Evolutionary conservation across 495 filamentous ascomycete species (phyloP), one percentile per base, ranked within the genome.

Genomic region (Pseudoneurospora amorphoporcata): DNA sequence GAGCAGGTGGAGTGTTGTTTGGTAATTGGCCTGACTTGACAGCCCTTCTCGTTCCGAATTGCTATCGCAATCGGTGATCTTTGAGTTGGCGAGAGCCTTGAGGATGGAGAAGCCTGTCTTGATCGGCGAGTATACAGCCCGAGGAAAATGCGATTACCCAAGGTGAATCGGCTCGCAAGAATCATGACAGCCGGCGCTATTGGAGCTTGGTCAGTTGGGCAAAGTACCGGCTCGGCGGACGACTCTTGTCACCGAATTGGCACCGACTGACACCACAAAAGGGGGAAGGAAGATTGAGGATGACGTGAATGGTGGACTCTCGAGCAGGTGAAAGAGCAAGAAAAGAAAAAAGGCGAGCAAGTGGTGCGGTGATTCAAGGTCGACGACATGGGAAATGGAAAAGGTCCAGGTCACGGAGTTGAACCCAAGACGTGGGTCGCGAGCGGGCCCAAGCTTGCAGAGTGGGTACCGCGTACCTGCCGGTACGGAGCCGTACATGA

Each of bases 351-450:
- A n/a, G 42, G 42, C 42, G 42, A n/a, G 42, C 42, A 43, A 43
- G 17, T 10, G 8, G 43, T 47, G 45, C 9, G 23, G 45, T 53
- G 45, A 35, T 61, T 35, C 53, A 61, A 35, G 53, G 53, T 61
- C 53, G 14, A 16, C 53, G 53, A 61, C 53, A 23, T 23, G 23
- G 23, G 23, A 35, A 61, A 61, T 61, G 19, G 17, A 71, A 68
- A n/a, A 61, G 32, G 43, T 17, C 39, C 45, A 73, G 37, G 29
- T 68, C 40, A 19, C 37, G 29, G 45, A 65, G 73, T 70, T 68
- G 72, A 73, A 72, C 71, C 70, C 74, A 69, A 76, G 69, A 77
- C 73, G 68, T 73, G 43, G 71, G 70, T 68, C 72, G 40, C 39
- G 37, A 70, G 75, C 61, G 73, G 76, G 45, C 72, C 70, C 37